Evolutionary conservation across 306 rosid species (phyloP), one percentile per base, ranked within the genome.

Genomic region (Fagus sylvatica): DNA sequence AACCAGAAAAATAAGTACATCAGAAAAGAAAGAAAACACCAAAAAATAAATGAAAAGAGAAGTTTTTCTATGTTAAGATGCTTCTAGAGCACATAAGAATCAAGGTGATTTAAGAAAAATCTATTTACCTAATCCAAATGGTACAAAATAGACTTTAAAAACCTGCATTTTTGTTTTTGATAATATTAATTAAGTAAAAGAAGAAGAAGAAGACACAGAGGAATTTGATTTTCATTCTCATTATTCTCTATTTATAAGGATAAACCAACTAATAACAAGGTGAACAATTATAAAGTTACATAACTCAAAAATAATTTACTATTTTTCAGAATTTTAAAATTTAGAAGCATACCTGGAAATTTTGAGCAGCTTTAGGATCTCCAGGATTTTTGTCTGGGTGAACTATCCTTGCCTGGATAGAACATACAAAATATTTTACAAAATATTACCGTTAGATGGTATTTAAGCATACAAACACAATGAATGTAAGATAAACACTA

Each of bases 361-460:
- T 95, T 78, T 78, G 89, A 7, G 97, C 98, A 66, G 99, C 98
- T 80, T 70, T 88, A 0, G 98, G 98, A 81, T 95, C 97, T 75
- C 98, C 99, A 57, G 71, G 93, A 78, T 95, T 95, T 88, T 95
- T 95, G 82, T 95, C 99, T 2, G 99, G 99, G 87, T 95, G 99
- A 84, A 93, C 99, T 72, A 54, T 4, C 87, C 96, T 95, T 64
- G 99, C 99, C 98, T 95, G 75, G 68, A 69, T 76, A 80, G 32
- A 75, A 54, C 37, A 80, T 60, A 72, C 12, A 74, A 59, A 48
- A 74, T 65, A 33, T 37, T 59, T 51, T 59, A 28, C 39, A 9
- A 59, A 28, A 1, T 0, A 1, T 22, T 22, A 22, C 28, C 28
- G 28, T 22, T 22, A 22, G 28, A 22, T 22, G 28, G 28, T 22